phyloP scores from a whole-genome alignment of 2,329 filamentous ascomycete genomes.

The Alternaria triticina region DNA sequence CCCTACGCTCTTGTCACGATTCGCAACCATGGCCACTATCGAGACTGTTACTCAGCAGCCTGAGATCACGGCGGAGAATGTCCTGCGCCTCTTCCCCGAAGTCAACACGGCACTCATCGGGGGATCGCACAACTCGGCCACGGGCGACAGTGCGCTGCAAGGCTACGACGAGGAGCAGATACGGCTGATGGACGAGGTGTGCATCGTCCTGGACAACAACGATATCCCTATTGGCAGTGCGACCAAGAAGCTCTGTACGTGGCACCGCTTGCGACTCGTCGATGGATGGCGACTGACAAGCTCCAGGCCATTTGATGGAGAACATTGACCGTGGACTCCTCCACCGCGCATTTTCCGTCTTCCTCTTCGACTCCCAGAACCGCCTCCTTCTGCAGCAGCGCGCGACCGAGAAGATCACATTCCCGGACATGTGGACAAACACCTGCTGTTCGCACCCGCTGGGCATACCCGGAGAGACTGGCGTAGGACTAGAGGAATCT shows the following conservation, averaged over 20 bases:
- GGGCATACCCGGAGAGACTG: constrained; percentile 89
- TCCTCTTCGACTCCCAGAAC: constrained; percentile 95
- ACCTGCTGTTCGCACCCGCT: constrained; percentile 98
- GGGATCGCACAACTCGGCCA: constrained; percentile 65
- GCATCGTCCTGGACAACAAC: constrained; percentile 93
- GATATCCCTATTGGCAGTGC: constrained; percentile 93
- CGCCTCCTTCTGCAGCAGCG: constrained; percentile 94
- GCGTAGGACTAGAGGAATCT: constrained; percentile 78
- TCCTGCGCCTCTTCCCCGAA: constrained; percentile 89
- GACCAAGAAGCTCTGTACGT: constrained; percentile 95
- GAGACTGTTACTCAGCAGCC: constrained; percentile 51
- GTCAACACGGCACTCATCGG: constrained; percentile 67
- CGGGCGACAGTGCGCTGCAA: constrained; percentile 71
- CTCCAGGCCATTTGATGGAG: constrained; percentile 90
- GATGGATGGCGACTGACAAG: constrained; percentile 15
- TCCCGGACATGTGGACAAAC: constrained; percentile 99
- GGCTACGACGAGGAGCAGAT: constrained; percentile 99
- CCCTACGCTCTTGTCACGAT: not conserved
- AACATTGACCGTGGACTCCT: constrained; percentile 97
- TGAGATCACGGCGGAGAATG: constrained; percentile 82
- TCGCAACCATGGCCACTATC: constrained; percentile 43
- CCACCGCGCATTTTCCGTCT: constrained; percentile 96
- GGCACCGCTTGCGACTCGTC: not conserved
- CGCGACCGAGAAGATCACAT: constrained; percentile 96
- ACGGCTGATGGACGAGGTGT: constrained; percentile 97